These are phyloP conservation scores for Trametes meyenii DNA, from an alignment of 768 basidiomycete genomes.

Conservation along the genomic window DNA sequence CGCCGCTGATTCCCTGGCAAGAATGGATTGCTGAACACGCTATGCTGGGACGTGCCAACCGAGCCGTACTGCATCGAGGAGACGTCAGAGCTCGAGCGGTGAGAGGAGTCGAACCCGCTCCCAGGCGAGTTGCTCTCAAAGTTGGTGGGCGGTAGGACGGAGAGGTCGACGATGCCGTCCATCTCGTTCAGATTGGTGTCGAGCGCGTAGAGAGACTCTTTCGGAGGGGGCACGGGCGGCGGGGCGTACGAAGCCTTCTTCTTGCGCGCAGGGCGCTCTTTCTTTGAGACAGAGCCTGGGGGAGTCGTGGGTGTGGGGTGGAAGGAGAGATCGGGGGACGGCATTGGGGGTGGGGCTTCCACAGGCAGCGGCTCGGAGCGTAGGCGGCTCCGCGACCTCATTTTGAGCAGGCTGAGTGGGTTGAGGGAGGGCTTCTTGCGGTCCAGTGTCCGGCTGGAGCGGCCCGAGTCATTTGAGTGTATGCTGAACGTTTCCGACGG, in stretches of 20 bases:
- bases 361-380: conserved; percentile 38
- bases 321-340: conserved; percentile 30
- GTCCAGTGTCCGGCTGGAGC: conserved; percentile 34
- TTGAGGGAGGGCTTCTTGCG: conserved; percentile 55
- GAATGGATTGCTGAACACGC: conserved; percentile 44
- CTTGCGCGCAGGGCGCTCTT: conserved; percentile 30
- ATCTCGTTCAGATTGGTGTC: conserved; percentile 76
- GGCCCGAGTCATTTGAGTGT: conserved; percentile 29
- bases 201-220: conserved; percentile 47
- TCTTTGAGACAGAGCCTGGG: conserved; percentile 21
- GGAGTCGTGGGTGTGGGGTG: conserved; percentile 30
- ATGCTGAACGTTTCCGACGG: conserved; percentile 28
- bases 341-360: conserved; percentile 35
- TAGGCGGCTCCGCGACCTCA: conserved; percentile 44
- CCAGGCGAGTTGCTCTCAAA: conserved; percentile 44
- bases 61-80: conserved; percentile 33
- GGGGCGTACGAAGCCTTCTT: conserved; percentile 33
- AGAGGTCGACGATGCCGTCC: conserved; percentile 77
- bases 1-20: conserved; percentile 31
- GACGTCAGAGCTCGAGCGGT: conserved; percentile 36
- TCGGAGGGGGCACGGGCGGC: conserved; percentile 38
- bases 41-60: conserved; percentile 37
- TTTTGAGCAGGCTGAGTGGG: conserved; percentile 45
- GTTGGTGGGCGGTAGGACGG: conserved; percentile 26
- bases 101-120: conserved; percentile 43